Percentiles rank a stretch among this genome's conserved stretches.
Evolutionary conservation across 148 eudicot species (phyloP).

Genomic region (Polygonum aviculare): DNA sequence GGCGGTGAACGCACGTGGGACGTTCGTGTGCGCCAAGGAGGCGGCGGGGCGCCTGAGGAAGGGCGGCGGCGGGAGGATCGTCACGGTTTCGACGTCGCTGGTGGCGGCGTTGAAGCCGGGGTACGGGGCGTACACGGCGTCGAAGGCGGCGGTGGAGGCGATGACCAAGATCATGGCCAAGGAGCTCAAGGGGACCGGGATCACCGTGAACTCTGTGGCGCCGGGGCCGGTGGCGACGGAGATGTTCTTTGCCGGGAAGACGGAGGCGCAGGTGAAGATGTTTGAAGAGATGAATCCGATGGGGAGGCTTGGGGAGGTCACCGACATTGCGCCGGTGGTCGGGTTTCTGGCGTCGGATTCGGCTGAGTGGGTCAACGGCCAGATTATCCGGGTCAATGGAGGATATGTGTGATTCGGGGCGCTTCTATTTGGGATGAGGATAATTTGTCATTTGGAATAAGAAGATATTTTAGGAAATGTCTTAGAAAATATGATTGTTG

Average conservation of each 20-base stretch:
- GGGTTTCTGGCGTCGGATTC: conserved; percentile 33
- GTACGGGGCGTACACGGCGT: conserved; percentile 32
- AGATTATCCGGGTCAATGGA: conserved; percentile 30
- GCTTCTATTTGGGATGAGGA: too few relatives aligned
- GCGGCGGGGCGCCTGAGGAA: conserved; percentile 21
- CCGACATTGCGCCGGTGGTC: conserved; percentile 26
- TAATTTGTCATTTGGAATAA: too few relatives aligned
- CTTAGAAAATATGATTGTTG: too few relatives aligned
- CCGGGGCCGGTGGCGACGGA: conserved; percentile 40
- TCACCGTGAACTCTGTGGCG: conserved; percentile 37
- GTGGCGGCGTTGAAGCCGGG: conserved; percentile 25
- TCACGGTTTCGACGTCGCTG: conserved; percentile 26
- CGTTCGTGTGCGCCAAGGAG: neutral
- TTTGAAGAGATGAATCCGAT: conserved; percentile 14
- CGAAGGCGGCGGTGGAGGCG: conserved; percentile 42
- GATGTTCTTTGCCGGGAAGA: conserved; percentile 24
- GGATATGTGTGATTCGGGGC: conserved; percentile 14
- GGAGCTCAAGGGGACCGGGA: conserved; percentile 34
- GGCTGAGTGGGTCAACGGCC: conserved; percentile 37
- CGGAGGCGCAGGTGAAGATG: conserved; percentile 19
- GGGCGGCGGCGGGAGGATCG: conserved; percentile 33
- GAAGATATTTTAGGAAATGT: too few relatives aligned
- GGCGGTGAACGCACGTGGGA: neutral
- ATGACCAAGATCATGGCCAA: conserved; percentile 35
- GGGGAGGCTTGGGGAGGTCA: conserved; percentile 25